Base-by-base conservation (phyloP, 2,329 filamentous ascomycete species). In the Emericellopsis atlantica region DNA sequence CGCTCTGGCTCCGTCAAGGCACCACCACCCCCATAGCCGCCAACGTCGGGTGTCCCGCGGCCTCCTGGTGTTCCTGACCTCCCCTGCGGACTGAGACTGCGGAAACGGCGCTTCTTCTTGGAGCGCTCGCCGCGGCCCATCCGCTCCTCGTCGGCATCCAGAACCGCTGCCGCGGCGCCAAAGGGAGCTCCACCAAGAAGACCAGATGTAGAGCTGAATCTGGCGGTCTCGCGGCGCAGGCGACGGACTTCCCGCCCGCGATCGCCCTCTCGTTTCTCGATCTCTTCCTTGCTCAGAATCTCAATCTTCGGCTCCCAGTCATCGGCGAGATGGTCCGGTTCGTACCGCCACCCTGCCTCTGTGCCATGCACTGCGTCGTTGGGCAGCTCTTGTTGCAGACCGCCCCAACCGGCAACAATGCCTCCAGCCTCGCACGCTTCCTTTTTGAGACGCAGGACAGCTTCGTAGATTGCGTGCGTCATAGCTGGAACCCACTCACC, bases 391-490 rank as follows among this genome's bases (percentile, higher is more conserved):
- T 63, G 59, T 40, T 65, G 62, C 23, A 57, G 46, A 26, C 63
- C 79, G 43, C 76, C 75, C 67, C 79, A 78, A 33, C 82, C 82
- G 14, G 77, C 71, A n/a, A 95, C 80, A 7, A 95, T 65, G 1
- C 88, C 88, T 32, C 87, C 88, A 32, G 87, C 87, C 58, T 96
- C 92, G 54, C 89, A 94, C 1, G 89, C 87, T 55, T 96, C 92
- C 61, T 98, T 98, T 66, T 96, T 96, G 26, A 95, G 66, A 37
- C 85, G 83, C 46, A 96, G 61, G 0, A 93, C 88, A 9, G 92
- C 85, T 61, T 98, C 92, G 60, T 96, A 96, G 50, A 98, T 96
- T 29, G 89, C 92, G 55, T 95, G 90, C 12, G 92, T 86, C 67
- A 98, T 86, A 24, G 87, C 86, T 4, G 88, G 84, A 5, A 95